Base-by-base conservation (phyloP, 2,329 filamentous ascomycete species). In the Ceratocystiopsis minuta region DNA sequence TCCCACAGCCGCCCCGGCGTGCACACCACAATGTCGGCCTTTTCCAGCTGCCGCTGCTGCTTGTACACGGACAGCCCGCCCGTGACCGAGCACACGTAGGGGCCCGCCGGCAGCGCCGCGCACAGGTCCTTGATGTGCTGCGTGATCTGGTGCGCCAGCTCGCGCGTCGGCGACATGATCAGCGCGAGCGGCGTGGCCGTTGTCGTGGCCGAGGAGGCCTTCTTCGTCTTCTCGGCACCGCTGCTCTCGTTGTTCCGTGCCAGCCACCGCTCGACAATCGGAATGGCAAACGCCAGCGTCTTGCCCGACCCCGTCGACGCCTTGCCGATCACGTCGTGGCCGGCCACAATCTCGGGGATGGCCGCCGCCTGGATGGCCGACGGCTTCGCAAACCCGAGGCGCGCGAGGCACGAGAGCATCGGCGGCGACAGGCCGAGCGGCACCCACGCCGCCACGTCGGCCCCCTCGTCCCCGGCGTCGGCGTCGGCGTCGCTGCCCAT, bases 261-360 rank as follows among this genome's bases (percentile, higher is more conserved):
- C 12, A 98, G 61, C 67, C 80, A 95, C 43, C 72, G 69, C 58
- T 98, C 87, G 11, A 96, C 66, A 43, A 98, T 90, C 0, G 90
- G 90, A 47, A 98, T 86, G 1, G 80, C 85, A 58, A 94, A 98
- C 0, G 90, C 88, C 37, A 98, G 65, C 0, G 90, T 98, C 62
- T 98, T 98, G 51, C 90, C 90, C 14, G 90, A 96, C 49, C 90
- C 90, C 0, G 90, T 98, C 12, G 88, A 80, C 2, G 90, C 90
- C 62, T 98, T 98, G 36, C 90, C 90, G 48, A 98, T 81, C 15
- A 96, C 80, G 58, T 98, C 88, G 55, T 83, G 81, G 0, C 88
- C 88, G 6, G 75, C 72, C 16, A 88, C 57, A 37, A 95, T 82
- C 41, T 82, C 72, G 0, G 90, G 87, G 51, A 98, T 93, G 1